Evolutionary conservation across 139 green algal genomes (phyloP).

Genomic region (Chlamydomonas urium): DNA sequence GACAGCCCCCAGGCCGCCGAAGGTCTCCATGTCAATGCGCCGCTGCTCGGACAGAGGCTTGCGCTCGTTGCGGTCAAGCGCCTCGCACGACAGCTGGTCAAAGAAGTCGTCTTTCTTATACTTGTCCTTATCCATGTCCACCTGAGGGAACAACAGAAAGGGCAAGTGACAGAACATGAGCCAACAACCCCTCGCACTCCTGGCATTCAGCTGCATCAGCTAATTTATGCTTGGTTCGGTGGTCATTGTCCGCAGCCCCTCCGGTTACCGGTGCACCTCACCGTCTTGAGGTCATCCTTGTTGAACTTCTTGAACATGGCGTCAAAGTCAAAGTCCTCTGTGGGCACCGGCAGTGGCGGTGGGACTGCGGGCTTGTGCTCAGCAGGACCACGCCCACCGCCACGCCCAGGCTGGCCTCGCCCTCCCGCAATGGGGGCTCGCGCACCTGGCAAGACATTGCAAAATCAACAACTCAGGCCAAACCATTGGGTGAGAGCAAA

Average conservation of each 20-base stretch:
- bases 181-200: too few relatives aligned
- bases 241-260: too few relatives aligned
- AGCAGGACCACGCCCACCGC: background rate
- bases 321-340: conserved; percentile 88
- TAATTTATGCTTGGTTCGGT: too few relatives aligned
- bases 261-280: conserved; percentile 5
- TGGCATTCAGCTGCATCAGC: too few relatives aligned
- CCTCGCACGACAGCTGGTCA: conserved; percentile 76
- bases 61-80: conserved; percentile 55
- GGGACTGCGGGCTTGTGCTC: background rate
- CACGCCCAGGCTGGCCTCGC: background rate
- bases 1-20: conserved; percentile 60
- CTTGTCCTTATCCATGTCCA: background rate
- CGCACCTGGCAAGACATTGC: too few relatives aligned
- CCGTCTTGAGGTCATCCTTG: conserved; percentile 65
- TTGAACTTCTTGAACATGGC: conserved; percentile 78
- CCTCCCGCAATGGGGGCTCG: too few relatives aligned
- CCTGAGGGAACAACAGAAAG: too few relatives aligned
- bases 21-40: conserved; percentile 80
- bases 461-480: too few relatives aligned
- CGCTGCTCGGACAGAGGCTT: conserved; percentile 58
- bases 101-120: conserved; percentile 87
- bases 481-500: too few relatives aligned
- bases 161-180: too few relatives aligned
- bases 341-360: conserved; percentile 45